Evolutionary conservation across 2,329 filamentous ascomycete genomes (phyloP), one percentile per base, ranked within the genome.

Genomic region (Penicillium sp.): DNA sequence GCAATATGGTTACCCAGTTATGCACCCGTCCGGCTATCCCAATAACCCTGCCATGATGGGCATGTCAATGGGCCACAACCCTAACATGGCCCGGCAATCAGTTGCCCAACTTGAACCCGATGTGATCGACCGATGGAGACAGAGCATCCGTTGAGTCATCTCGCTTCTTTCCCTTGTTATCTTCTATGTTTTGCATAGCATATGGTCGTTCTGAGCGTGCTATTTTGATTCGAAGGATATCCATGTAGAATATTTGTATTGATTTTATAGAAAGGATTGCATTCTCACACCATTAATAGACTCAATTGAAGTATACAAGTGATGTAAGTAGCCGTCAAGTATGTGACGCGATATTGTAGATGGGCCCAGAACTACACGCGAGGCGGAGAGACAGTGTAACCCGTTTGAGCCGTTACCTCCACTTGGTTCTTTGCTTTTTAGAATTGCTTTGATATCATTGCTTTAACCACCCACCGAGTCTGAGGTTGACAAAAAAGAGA

Each of bases 91-190:
- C 27, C 66, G 70, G 54, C 68, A 67, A 27, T 63, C 67, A n/a
- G 72, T 81, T 65, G 76, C 82, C 64, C 71, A 76, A 4, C 73
- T 73, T 49, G 81, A 83, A 64, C 73, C 81, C 50, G 82, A 80
- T 54, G 73, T 81, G 54, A 84, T 86, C 69, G 82, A 86, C 72
- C 80, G 78, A 32, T 86, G 83, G 83, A 78, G 83, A 64, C 75
- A 81, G 58, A 75, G 74, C 52, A 69, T 76, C 50, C 62, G 61
- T 32, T 71, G 62, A 49, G 31, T 42, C 48, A 50, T 43, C 24
- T 50, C 51, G 47, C 45, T 50, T 56, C 22, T 52, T 48, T 24
- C 34, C 45, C 50, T 31, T 50, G 50, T 43, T 49, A 29, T 31
- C 42, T 55, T 45, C 48, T 13, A 43, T 49, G 27, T 54, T 44